Percentiles rank a stretch among this genome's conserved stretches.
Evolutionary conservation across 805 yeast genomes (phyloP).

Genomic region (Schwanniomyces occidentalis): DNA sequence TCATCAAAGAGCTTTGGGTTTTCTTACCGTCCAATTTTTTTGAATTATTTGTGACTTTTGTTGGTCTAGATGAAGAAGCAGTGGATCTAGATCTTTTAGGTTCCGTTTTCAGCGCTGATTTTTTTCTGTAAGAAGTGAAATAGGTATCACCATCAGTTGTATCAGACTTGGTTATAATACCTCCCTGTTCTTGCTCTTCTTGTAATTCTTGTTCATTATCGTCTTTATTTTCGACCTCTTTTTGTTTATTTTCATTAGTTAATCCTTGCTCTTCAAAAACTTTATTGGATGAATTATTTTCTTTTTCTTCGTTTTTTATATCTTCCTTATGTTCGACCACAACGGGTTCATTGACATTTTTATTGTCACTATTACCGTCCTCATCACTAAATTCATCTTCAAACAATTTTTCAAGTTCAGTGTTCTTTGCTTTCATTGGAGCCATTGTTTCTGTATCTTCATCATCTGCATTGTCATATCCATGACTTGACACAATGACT

Average conservation of each 20-base stretch:
- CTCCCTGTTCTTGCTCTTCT: constrained; percentile 10
- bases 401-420: constrained; percentile 33
- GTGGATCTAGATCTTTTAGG: constrained; percentile 12
- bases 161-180: constrained; percentile 6
- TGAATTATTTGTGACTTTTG: constrained; percentile 7
- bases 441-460: constrained; percentile 7
- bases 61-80: constrained; percentile 8
- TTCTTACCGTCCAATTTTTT: constrained; percentile 25
- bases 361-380: constrained; percentile 8
- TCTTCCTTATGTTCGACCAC: constrained; percentile 7
- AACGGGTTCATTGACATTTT: constrained; percentile 14
- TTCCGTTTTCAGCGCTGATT: constrained; percentile 14
- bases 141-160: constrained; percentile 53
- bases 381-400: constrained; percentile 25
- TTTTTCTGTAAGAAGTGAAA: constrained; percentile 39
- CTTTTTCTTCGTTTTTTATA: constrained; percentile 1
- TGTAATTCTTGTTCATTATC: constrained; percentile 5
- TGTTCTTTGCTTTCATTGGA: constrained; percentile 8
- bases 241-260: constrained; percentile 8
- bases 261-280: too few species aligned
- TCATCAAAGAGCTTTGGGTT: constrained; percentile 48
- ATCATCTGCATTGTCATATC: constrained; percentile 13
- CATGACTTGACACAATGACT: constrained; percentile 29
- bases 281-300: too few species aligned
- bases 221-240: constrained; percentile 7